Conservation (phyloP, 257 asterid genomes). For the Lycium barbarum region DNA sequence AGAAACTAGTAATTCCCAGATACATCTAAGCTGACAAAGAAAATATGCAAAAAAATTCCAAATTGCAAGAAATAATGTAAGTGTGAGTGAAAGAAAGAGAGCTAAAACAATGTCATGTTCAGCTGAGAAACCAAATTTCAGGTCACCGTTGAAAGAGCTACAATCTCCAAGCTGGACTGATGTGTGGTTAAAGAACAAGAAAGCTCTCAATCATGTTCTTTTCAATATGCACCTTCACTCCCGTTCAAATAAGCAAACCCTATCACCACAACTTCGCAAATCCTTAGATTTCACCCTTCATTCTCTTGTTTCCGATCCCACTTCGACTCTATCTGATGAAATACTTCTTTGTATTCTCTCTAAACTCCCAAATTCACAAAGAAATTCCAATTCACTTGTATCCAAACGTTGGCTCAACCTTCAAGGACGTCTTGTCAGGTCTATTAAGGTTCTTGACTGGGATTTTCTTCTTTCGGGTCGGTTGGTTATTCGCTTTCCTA, state of each 20-base stretch:
- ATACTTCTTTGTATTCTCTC: slow-evolving; percentile 68
- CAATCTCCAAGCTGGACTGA: slow-evolving; percentile 34
- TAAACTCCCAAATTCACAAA: slow-evolving; percentile 62
- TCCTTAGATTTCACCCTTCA: slow-evolving; percentile 49
- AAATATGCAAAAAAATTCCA: not conserved
- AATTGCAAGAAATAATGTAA: not conserved
- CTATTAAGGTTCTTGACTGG: slow-evolving; percentile 82
- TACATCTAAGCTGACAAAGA: not conserved
- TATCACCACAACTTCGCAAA: slow-evolving; percentile 41
- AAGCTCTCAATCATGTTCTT: slow-evolving; percentile 64
- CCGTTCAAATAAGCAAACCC: slow-evolving; percentile 38
- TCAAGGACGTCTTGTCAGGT: slow-evolving; percentile 80
- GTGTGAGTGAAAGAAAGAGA: not conserved
- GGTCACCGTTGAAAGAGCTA: slow-evolving; percentile 45
- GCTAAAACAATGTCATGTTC: slow-evolving; percentile 52
- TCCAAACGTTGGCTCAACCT: slow-evolving; percentile 83
- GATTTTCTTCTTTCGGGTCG: slow-evolving; percentile 75
- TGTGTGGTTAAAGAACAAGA: slow-evolving; percentile 64
- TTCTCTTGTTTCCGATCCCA: slow-evolving; percentile 57
- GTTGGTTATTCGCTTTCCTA: slow-evolving; percentile 73
- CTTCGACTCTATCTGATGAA: slow-evolving; percentile 74
- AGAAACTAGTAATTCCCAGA: not conserved
- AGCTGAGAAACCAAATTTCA: slow-evolving; percentile 52
- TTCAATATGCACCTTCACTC: slow-evolving; percentile 66
- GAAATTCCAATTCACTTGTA: slow-evolving; percentile 62